Evolutionary conservation across 805 yeast genomes (phyloP).

Genomic region (Wickerhamiella sorbophila): DNA sequence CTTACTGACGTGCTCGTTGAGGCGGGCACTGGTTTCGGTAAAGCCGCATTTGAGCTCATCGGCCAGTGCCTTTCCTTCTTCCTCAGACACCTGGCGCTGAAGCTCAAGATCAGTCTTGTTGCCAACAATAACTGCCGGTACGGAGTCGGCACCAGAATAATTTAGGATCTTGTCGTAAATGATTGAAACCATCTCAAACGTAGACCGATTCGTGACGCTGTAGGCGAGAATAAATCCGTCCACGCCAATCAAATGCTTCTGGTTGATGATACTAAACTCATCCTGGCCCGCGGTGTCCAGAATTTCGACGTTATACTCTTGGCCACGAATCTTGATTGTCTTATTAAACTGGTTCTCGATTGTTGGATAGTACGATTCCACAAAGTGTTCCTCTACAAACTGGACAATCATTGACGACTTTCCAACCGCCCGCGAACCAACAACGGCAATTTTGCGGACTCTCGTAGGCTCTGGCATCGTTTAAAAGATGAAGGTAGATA

Average conservation of each 20-base stretch:
- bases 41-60: constrained; percentile 53
- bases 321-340: constrained; percentile 50
- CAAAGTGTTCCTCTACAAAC: constrained; percentile 77
- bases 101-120: constrained; percentile 58
- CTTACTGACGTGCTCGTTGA: constrained; percentile 50
- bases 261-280: constrained; percentile 68
- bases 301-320: constrained; percentile 68
- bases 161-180: constrained; percentile 77
- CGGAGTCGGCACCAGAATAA: constrained; percentile 40
- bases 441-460: constrained; percentile 59
- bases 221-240: constrained; percentile 76
- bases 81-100: constrained; percentile 42
- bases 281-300: constrained; percentile 92
- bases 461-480: constrained; percentile 19
- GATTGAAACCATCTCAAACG: constrained; percentile 61
- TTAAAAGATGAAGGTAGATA: too few relatives aligned
- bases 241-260: constrained; percentile 62
- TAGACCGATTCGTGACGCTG: constrained; percentile 62
- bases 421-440: constrained; percentile 78
- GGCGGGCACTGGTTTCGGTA: constrained; percentile 72
- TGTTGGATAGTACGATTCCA: constrained; percentile 82
- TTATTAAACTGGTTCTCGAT: constrained; percentile 75
- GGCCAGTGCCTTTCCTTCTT: constrained; percentile 51
- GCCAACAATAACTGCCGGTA: constrained; percentile 70
- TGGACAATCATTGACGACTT: constrained; percentile 75